Percentiles rank a stretch among this genome's conserved stretches.
Conservation (phyloP, 202 grass and related monocot species). For the Carex arenaria region DNA sequence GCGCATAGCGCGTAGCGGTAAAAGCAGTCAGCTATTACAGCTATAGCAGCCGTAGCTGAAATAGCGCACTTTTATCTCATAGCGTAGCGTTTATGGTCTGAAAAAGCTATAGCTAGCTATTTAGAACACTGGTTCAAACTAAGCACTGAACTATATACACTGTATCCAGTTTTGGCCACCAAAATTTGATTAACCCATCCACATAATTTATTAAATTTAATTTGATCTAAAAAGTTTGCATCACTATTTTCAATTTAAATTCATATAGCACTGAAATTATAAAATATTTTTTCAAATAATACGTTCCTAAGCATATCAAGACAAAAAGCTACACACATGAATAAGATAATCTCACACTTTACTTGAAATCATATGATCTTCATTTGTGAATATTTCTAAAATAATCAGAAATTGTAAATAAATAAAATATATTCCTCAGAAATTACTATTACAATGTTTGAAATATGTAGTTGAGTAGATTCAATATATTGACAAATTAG, state of each 20-base stretch:
- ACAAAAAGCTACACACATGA: background rate
- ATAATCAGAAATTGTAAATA: background rate
- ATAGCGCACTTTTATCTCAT: too few species aligned
- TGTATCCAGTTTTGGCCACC: background rate
- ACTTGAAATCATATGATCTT: background rate
- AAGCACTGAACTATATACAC: constrained; percentile 30
- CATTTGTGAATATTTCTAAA: background rate
- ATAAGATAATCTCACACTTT: background rate
- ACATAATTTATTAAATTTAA: background rate
- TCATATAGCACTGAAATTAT: background rate
- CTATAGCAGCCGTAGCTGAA: too few species aligned
- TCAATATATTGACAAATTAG: background rate
- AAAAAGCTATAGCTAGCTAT: too few species aligned
- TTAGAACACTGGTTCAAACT: too few species aligned
- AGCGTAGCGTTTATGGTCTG: too few species aligned
- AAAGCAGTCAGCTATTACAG: too few species aligned
- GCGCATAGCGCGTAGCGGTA: too few species aligned
- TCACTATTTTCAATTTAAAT: background rate
- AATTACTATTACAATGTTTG: background rate
- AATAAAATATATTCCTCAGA: background rate
- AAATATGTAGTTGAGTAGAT: background rate
- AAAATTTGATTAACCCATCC: background rate
- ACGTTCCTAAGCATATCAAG: background rate
- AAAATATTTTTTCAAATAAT: background rate
- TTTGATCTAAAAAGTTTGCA: background rate